These are phyloP conservation scores for Lachnellula hyalina DNA, from an alignment of 2,329 filamentous ascomycete genomes.

Conservation along the genomic window DNA sequence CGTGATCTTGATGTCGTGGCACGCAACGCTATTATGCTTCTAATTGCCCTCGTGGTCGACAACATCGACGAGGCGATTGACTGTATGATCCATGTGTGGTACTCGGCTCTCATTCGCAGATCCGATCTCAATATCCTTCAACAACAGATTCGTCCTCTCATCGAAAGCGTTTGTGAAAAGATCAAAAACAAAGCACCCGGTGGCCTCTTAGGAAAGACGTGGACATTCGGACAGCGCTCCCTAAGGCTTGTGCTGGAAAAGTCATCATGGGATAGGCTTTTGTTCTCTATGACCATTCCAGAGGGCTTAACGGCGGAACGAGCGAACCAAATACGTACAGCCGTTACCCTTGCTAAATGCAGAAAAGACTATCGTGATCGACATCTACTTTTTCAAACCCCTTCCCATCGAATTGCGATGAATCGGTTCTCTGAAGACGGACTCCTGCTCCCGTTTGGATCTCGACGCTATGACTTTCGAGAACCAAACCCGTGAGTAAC, in stretches of 20 bases:
- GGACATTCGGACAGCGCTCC: slow-evolving; percentile 6
- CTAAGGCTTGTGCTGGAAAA: slow-evolving; percentile 10
- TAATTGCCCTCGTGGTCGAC: slow-evolving; percentile 8
- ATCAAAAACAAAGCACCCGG: slow-evolving; percentile 4
- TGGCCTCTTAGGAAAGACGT: slow-evolving; percentile 10
- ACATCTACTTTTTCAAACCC: not conserved
- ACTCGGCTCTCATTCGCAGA: slow-evolving; percentile 9
- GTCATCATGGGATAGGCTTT: slow-evolving; percentile 6
- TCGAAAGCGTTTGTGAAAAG: slow-evolving; percentile 4
- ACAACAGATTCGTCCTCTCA: slow-evolving; percentile 6
- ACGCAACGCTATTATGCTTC: slow-evolving; percentile 16
- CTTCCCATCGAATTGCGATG: slow-evolving; percentile 1
- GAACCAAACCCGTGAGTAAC: not conserved
- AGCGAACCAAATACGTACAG: slow-evolving; percentile 2
- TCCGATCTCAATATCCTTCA: not conserved
- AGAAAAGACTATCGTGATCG: slow-evolving; percentile 13
- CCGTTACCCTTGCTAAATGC: slow-evolving; percentile 8
- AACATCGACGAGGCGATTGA: not conserved
- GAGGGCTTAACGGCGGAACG: slow-evolving; percentile 3
- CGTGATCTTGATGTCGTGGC: slow-evolving; percentile 18
- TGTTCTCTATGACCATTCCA: slow-evolving; percentile 5
- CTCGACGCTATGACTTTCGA: not conserved
- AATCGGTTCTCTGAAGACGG: slow-evolving; percentile 3
- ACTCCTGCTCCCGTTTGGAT: slow-evolving; percentile 2
- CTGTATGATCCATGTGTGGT: slow-evolving; percentile 13